Evolutionary conservation across 768 basidiomycete species (phyloP).

Genomic region (Pisolithus albus): DNA sequence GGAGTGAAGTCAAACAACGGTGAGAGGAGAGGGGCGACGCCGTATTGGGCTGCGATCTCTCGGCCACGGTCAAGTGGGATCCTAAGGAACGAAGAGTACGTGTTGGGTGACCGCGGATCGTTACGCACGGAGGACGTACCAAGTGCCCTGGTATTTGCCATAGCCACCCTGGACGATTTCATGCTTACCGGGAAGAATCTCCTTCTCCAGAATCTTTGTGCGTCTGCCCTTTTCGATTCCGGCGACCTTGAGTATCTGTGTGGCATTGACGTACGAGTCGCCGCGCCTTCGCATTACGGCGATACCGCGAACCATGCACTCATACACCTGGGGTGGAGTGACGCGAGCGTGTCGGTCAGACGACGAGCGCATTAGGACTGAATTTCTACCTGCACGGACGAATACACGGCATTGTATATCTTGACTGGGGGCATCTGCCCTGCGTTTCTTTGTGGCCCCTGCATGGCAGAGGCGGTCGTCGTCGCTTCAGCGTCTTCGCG

Average conservation of each 20-base stretch:
- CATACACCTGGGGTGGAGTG: conserved; percentile 63
- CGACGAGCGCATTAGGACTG: background rate
- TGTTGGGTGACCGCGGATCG: background rate
- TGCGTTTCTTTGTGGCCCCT: conserved; percentile 21
- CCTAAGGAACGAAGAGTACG: conserved; percentile 41
- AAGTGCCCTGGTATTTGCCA: conserved; percentile 98
- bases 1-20: conserved; percentile 94
- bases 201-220: conserved; percentile 96
- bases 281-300: conserved; percentile 95
- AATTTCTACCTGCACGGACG: conserved; percentile 65
- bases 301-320: conserved; percentile 97
- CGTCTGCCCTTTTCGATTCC: conserved; percentile 95
- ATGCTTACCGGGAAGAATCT: conserved; percentile 90
- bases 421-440: conserved; percentile 54
- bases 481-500: conserved; percentile 10
- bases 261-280: conserved; percentile 97
- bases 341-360: conserved; percentile 12
- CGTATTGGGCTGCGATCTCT: conserved; percentile 88
- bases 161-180: conserved; percentile 99
- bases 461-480: conserved; percentile 14
- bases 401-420: conserved; percentile 92
- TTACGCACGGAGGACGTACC: conserved; percentile 47
- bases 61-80: conserved; percentile 93
- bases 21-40: conserved; percentile 78
- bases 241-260: conserved; percentile 97